Conservation (phyloP, 2,329 filamentous ascomycete genomes). For the Claviceps arundinis region DNA sequence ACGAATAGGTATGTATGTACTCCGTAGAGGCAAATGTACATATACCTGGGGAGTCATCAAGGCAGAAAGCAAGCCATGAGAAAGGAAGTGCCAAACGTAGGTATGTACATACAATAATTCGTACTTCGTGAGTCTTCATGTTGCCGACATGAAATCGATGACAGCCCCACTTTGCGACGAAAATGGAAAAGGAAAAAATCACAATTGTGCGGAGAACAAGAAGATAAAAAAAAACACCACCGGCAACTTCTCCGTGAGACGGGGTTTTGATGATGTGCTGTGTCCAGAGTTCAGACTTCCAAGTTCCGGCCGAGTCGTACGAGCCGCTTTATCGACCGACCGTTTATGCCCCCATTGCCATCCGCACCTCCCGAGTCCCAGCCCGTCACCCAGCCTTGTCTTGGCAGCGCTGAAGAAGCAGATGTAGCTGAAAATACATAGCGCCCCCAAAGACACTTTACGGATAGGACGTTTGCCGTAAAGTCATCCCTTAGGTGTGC, state of each 20-base stretch:
- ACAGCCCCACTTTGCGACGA: not conserved
- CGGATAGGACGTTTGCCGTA: not conserved
- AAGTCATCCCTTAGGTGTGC: no score
- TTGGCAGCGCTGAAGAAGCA: not conserved
- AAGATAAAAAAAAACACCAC: not conserved
- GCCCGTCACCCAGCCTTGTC: not conserved
- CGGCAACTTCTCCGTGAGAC: not conserved
- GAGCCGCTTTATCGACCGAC: not conserved
- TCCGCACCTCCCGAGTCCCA: not conserved
- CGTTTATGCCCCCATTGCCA: not conserved
- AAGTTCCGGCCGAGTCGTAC: not conserved
- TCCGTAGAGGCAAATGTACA: no score
- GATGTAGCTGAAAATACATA: not conserved
- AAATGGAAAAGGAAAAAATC: not conserved
- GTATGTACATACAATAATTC: not conserved
- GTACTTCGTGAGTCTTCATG: not conserved
- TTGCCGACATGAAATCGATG: no score
- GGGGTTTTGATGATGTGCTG: no score
- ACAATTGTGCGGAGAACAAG: not conserved
- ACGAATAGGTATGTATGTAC: no score
- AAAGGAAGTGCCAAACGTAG: not conserved
- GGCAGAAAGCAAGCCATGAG: no score
- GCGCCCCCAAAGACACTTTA: not conserved
- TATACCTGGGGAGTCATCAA: no score
- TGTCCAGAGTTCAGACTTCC: not conserved